A percentile compares a stretch with the other conserved stretches of the same genome.
Conservation (phyloP, 805 yeast genomes). For the Middelhovenomyces tepae region DNA sequence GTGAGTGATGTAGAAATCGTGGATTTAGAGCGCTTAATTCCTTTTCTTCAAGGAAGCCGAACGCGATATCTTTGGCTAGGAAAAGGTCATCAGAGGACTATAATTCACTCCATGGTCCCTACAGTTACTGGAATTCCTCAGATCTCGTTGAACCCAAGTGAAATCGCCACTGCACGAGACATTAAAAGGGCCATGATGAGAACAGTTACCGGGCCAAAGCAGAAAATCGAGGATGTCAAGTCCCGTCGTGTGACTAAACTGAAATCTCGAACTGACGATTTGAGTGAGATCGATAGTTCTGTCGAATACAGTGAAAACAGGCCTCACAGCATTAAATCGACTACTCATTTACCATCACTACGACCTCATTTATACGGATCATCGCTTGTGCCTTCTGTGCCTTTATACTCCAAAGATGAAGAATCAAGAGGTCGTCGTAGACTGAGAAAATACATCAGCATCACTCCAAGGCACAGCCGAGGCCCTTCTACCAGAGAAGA, state of each 20-base stretch:
- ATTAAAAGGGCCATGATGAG: constrained; percentile 16
- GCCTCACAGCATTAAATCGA: no score
- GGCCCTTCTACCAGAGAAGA: neutral
- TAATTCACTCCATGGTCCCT: constrained; percentile 19
- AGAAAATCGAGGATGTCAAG: constrained; percentile 17
- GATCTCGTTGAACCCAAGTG: constrained; percentile 10
- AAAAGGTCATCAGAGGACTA: constrained; percentile 35
- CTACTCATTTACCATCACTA: no score
- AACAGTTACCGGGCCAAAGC: constrained; percentile 11
- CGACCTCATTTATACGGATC: no score
- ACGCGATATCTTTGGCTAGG: constrained; percentile 38
- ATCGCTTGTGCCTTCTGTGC: no score
- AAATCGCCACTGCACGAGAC: constrained; percentile 7
- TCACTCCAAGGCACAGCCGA: no score
- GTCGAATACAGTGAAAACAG: no score
- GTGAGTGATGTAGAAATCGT: constrained; percentile 28
- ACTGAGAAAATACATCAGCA: no score
- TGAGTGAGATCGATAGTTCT: no score
- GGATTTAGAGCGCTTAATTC: constrained; percentile 27
- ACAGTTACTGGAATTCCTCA: constrained; percentile 14
- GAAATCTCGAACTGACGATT: no score
- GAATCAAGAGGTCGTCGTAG: no score
- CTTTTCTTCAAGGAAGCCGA: constrained; percentile 26
- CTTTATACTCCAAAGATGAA: no score
- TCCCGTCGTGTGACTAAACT: constrained; percentile 16